Base-by-base conservation (phyloP, 2,329 filamentous ascomycete species). In the Hymenoscyphus fraxineus region DNA sequence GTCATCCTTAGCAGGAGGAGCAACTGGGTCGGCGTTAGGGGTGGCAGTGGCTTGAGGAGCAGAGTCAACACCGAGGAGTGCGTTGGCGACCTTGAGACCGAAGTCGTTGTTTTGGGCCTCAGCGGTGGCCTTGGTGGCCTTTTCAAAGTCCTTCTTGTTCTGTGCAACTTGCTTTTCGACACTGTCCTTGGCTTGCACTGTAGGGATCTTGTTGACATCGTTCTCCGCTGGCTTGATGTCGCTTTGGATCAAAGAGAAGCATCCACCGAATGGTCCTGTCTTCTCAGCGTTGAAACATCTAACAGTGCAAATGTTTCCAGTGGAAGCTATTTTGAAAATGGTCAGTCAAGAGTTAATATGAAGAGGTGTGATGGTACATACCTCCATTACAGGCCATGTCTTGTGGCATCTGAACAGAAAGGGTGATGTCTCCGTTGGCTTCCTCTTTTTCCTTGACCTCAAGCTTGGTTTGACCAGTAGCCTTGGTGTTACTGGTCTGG, bases 271-370 rank as follows among this genome's bases (percentile, higher is more conserved):
- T 13, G n/a, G n/a, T 13, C 81, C 74, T 3, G 83, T 82, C 63
- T 81, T 83, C 22, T 19, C 47, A 27, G 19, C 3, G 77, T 87
- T 87, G 22, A 83, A 79, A 78, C 85, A 87, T 41, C 85, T 81
- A 22, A 87, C 78, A 0, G 84, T 86, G 78, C 83, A 85, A 47
- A 86, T 71, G 62, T 85, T 82, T 55, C 86, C 85, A 1, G 83
- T 84, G 0, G 84, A 84, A 7, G 76, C 81, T 81, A 47, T 10
- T 4, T 35, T 2, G 7, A 16, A 22, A 41, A 59, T 41, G 9
- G 13, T 19, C 31, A 54, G 6, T 55, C 22, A 47, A 35, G 60
- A 16, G 58, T 58, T 22, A 55, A n/a, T 9, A 0, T 27, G 12
- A 22, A n/a, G n/a, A 39, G 40, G 58, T 40, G 16, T 2, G 6